Base-by-base conservation (phyloP, 768 basidiomycete species). In the Daedaleopsis nitida region DNA sequence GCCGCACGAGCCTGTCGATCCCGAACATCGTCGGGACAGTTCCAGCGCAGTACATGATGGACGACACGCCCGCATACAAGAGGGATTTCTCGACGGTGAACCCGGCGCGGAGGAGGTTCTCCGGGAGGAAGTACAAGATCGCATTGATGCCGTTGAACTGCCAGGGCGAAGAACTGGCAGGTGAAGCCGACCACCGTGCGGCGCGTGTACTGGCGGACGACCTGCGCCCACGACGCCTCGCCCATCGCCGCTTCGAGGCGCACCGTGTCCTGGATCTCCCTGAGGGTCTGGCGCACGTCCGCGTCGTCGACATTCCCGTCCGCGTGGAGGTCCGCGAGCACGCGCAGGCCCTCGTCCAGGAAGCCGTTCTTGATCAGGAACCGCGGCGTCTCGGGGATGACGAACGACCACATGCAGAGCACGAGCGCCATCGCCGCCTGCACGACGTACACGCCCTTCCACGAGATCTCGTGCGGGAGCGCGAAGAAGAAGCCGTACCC, bases 271-370 rank as follows among this genome's bases (percentile, higher is more conserved):
- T 74, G 74, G 55, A 82, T 81, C 56, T 80, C 77, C 43, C 68
- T 63, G 63, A 76, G 85, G 10, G 81, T 79, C 42, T 74, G 74
- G n/a, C 75, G 73, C 52, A 85, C 78, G 34, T 69, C 67, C 5
- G 72, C 74, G 65, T 80, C 75, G 62, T 77, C 72, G 12, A 73
- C 62, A 65, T 86, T 79, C 35, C 85, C 84, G 0, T 65, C 69
- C 0, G 78, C 82, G 59, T 86, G 84, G 17, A 86, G 74, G 66
- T 86, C 84, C n/a, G 85, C 84, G 19, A 87, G 76, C 42, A 80
- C 76, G 19, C 68, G 72, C 13, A 85, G 70, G 1, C 81, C 85
- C 66, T 85, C 83, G 44, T 75, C 68, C 23, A 74, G 72, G 66
- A 81, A 81, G 13, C 81, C 83, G 55, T 84, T 81, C 65, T 82